phyloP scores from a whole-genome alignment of 441 rosid species.

The Adansonia grandidieri region DNA sequence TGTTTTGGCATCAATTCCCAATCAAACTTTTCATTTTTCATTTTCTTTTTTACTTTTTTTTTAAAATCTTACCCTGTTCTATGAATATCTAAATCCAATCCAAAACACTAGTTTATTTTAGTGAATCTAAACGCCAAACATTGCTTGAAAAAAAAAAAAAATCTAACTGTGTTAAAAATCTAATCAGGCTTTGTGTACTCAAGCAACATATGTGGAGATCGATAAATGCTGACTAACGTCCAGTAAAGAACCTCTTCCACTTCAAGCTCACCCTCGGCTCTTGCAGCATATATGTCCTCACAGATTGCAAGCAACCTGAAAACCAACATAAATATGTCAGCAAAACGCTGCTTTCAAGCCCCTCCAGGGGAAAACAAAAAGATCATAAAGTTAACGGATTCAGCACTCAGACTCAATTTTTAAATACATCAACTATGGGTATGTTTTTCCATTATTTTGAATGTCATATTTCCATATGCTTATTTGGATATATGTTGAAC shows the following conservation, averaged over 20 bases:
- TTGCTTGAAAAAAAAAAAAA: not conserved
- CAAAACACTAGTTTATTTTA: not conserved
- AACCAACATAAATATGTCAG: not conserved
- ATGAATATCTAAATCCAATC: not conserved
- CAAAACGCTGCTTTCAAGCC: not conserved
- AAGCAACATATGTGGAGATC: conserved; percentile 98
- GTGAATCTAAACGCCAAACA: not conserved
- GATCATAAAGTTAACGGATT: not conserved
- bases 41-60: too few relatives aligned
- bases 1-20: too few relatives aligned
- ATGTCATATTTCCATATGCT: too few relatives aligned
- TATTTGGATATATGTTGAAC: not conserved
- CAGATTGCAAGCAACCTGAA: conserved; percentile 91
- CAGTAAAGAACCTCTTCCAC: conserved; percentile 99
- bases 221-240: conserved; percentile 94
- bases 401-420: too few relatives aligned
- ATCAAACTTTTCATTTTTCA: too few relatives aligned
- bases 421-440: too few relatives aligned
- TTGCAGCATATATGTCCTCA: conserved; percentile 94
- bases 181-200: conserved; percentile 91
- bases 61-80: not conserved
- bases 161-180: not conserved
- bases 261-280: conserved; percentile 97
- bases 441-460: too few relatives aligned
- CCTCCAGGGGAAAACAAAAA: not conserved